Evolutionary conservation across 306 rosid genomes (phyloP), one percentile per base, ranked within the genome.

Genomic region (Argentina anserina): DNA sequence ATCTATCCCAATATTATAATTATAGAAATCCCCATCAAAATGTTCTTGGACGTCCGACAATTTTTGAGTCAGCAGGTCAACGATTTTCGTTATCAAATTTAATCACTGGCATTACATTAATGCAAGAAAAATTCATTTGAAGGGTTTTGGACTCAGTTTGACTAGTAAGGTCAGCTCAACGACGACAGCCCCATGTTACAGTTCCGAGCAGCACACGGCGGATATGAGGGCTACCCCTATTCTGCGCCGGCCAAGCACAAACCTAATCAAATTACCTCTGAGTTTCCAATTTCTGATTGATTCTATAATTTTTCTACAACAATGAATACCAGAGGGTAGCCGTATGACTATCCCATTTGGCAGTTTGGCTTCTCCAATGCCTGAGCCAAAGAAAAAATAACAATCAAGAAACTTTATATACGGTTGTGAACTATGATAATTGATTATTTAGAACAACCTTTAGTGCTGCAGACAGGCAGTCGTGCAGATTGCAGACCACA

Each of bases 221-320:
- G 74, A 63, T n/a, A 50, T 12, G n/a, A 40, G 28, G 34, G 68
- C 46, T 18, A 63, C 68, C 68, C n/a, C n/a, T n/a, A n/a, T 28
- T 62, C 34, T 63, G 68, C 42, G 28, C 67, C 9, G 14, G 15
- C 9, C 26, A 39, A 59, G 21, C 20, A 31, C 23, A 6, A 33
- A 59, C 43, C 43, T 3, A 62, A 18, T 18, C 67, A 12, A 33
- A 15, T 60, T 17, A 29, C 40, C n/a, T 29, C 39, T 20, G 47
- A 20, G 29, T 21, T 64, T 37, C 68, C 29, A 36, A 63, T 63
- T 20, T 36, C 3, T 15, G 67, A 61, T 28, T 33, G 36, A 15
- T 60, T 31, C 11, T 33, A 23, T 33, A 25, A n/a, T n/a, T n/a
- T n/a, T n/a, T n/a, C n/a, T 28, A 2, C 18, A 31, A 33, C 66